phyloP scores from a whole-genome alignment of 2,329 filamentous ascomycete species.

The Stachybotrys echinatus region DNA sequence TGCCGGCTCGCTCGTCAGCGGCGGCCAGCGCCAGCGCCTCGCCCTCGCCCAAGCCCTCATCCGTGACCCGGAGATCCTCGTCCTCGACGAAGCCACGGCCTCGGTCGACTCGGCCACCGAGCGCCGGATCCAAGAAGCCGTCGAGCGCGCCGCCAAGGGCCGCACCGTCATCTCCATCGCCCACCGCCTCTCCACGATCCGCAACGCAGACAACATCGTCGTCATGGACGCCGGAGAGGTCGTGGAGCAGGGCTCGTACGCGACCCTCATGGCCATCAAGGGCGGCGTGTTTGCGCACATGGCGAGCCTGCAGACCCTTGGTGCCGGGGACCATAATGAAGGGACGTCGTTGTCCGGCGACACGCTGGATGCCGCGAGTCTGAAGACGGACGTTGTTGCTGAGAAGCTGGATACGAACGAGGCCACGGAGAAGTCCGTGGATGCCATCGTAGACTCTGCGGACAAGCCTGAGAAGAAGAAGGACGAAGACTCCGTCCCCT shows the following conservation, averaged over 20 bases:
- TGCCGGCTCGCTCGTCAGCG: slow-evolving; percentile 49
- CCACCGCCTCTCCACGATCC: slow-evolving; percentile 56
- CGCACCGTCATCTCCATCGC: slow-evolving; percentile 64
- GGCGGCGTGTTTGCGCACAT: slow-evolving; percentile 45
- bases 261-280: slow-evolving; percentile 49
- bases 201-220: slow-evolving; percentile 61
- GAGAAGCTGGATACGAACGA: slow-evolving; percentile 26
- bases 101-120: slow-evolving; percentile 56
- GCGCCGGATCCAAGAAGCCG: slow-evolving; percentile 43
- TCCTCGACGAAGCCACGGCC: slow-evolving; percentile 59
- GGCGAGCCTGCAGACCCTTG: slow-evolving; percentile 37
- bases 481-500: slow-evolving; percentile 9
- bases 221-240: slow-evolving; percentile 57
- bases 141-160: slow-evolving; percentile 40
- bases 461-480: neutral
- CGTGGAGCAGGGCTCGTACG: slow-evolving; percentile 59
- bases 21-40: slow-evolving; percentile 56
- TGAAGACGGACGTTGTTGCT: neutral
- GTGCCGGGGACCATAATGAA: slow-evolving; percentile 19
- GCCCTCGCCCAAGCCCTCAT: slow-evolving; percentile 54
- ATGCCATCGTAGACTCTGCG: slow-evolving; percentile 29
- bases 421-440: slow-evolving; percentile 24
- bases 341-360: slow-evolving; percentile 20
- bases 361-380: neutral
- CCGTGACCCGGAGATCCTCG: slow-evolving; percentile 49